A percentile compares a stretch with the other conserved stretches of the same genome.
phyloP scores from a whole-genome alignment of 1,284 basidiomycete genomes.

The Veloboletus limbatus region DNA sequence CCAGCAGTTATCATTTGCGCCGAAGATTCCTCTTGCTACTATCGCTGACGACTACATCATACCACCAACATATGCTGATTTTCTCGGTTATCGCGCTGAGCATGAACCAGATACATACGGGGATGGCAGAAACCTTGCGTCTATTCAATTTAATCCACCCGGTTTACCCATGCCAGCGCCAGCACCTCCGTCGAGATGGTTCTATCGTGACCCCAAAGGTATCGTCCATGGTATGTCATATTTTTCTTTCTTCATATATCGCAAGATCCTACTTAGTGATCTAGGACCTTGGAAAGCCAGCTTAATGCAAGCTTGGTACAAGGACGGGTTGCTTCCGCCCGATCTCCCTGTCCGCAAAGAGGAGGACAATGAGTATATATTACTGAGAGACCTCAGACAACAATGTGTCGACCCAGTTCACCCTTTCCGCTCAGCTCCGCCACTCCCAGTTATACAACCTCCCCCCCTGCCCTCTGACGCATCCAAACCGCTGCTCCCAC shows the following conservation, averaged over 20 bases:
- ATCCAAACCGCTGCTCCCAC: constrained; percentile 63
- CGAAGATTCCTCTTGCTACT: constrained; percentile 78
- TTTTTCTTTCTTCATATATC: not conserved
- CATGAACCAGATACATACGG: constrained; percentile 56
- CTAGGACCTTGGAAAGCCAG: constrained; percentile 79
- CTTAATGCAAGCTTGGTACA: constrained; percentile 85
- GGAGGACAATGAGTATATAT: constrained; percentile 62
- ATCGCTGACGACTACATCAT: constrained; percentile 87
- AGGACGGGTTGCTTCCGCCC: constrained; percentile 73
- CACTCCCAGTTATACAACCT: constrained; percentile 29
- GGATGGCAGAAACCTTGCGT: constrained; percentile 47
- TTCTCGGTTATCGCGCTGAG: constrained; percentile 63
- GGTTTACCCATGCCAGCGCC: constrained; percentile 69
- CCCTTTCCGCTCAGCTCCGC: constrained; percentile 61
- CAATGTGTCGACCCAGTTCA: constrained; percentile 74
- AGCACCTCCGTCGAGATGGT: constrained; percentile 69
- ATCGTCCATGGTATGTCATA: constrained; percentile 63
- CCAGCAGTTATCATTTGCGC: constrained; percentile 80
- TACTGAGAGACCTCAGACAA: constrained; percentile 68
- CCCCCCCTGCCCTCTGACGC: constrained; percentile 28
- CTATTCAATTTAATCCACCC: constrained; percentile 71
- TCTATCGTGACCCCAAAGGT: constrained; percentile 75
- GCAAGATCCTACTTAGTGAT: constrained; percentile 7
- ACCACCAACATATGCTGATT: constrained; percentile 79
- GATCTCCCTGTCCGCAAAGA: constrained; percentile 76